A percentile compares a stretch with the other conserved stretches of the same genome.
These are phyloP conservation scores for Tephrocybe sp. DNA, from an alignment of 768 basidiomycete species.

Conservation along the genomic window DNA sequence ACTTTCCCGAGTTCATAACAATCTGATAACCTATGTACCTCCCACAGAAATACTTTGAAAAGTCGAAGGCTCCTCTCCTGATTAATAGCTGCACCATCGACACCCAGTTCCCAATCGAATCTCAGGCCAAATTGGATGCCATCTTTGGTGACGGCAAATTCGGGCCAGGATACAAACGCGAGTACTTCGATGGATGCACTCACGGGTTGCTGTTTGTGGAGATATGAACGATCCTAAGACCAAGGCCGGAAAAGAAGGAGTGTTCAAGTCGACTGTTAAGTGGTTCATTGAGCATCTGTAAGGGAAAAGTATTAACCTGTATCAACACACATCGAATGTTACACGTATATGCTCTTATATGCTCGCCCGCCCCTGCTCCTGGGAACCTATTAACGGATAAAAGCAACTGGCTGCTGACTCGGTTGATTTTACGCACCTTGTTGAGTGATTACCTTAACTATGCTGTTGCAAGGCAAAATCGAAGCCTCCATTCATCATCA, in stretches of 20 bases:
- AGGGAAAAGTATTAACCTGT: too few species aligned
- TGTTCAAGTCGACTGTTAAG: conserved; percentile 50
- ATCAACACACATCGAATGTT: too few species aligned
- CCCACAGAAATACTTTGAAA: conserved; percentile 44
- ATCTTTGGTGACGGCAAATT: conserved; percentile 49
- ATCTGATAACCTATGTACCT: background rate
- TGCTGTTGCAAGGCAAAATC: too few species aligned
- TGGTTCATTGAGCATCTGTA: conserved; percentile 35
- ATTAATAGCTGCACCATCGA: conserved; percentile 67
- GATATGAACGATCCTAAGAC: conserved; percentile 39
- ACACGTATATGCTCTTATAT: too few species aligned
- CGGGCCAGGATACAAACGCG: conserved; percentile 48
- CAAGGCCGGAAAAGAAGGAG: conserved; percentile 54
- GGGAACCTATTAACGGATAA: too few species aligned
- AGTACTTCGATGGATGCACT: conserved; percentile 29
- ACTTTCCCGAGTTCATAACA: background rate
- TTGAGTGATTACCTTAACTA: too few species aligned
- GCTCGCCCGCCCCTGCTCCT: too few species aligned
- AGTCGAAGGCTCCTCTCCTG: conserved; percentile 56
- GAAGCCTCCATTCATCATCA: too few species aligned
- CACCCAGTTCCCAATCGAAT: conserved; percentile 45
- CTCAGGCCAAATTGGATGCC: conserved; percentile 44
- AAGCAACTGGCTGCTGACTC: too few species aligned
- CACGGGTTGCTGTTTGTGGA: conserved; percentile 48
- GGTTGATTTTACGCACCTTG: too few species aligned